Evolutionary conservation across 2,329 filamentous ascomycete genomes (phyloP).

Genomic region (Calycina herbarum): DNA sequence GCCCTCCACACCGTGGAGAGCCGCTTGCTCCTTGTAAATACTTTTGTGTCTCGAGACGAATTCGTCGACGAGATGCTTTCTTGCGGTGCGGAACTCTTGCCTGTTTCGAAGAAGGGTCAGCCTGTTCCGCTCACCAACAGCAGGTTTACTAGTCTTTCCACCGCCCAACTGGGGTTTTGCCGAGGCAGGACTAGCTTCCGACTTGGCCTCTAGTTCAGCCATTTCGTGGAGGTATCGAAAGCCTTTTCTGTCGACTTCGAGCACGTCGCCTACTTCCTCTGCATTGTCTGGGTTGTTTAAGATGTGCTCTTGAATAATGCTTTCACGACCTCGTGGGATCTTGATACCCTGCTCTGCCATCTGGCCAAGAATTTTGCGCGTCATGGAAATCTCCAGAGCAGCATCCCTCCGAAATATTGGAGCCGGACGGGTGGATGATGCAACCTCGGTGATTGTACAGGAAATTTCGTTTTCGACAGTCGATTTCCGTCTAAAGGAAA

Average conservation of each 20-base stretch:
- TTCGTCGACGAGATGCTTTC: neutral
- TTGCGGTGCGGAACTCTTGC: neutral
- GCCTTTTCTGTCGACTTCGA: neutral
- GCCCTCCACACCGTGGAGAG: neutral
- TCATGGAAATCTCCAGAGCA: conserved; percentile 50
- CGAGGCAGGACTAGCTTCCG: conserved; percentile 8
- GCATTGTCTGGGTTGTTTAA: neutral
- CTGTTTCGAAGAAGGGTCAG: neutral
- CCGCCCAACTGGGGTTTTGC: too few relatives aligned
- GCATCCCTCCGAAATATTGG: conserved; percentile 42
- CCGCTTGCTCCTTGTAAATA: conserved; percentile 13
- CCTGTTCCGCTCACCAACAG: neutral
- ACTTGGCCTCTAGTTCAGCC: conserved; percentile 14
- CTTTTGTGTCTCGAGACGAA: conserved; percentile 3
- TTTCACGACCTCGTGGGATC: neutral
- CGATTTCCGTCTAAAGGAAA: conserved; percentile 55
- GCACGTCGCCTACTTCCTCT: neutral
- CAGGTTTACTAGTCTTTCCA: neutral
- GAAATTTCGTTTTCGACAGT: conserved; percentile 60
- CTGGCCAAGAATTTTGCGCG: conserved; percentile 41
- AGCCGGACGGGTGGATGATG: conserved; percentile 37
- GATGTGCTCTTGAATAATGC: conserved; percentile 24
- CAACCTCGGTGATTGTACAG: conserved; percentile 62
- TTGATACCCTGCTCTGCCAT: conserved; percentile 43
- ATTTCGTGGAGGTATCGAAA: conserved; percentile 13